A percentile compares a stretch with the other conserved stretches of the same genome.
phyloP scores from a whole-genome alignment of 495 filamentous ascomycete genomes.

The Gamarada debralockiae region DNA sequence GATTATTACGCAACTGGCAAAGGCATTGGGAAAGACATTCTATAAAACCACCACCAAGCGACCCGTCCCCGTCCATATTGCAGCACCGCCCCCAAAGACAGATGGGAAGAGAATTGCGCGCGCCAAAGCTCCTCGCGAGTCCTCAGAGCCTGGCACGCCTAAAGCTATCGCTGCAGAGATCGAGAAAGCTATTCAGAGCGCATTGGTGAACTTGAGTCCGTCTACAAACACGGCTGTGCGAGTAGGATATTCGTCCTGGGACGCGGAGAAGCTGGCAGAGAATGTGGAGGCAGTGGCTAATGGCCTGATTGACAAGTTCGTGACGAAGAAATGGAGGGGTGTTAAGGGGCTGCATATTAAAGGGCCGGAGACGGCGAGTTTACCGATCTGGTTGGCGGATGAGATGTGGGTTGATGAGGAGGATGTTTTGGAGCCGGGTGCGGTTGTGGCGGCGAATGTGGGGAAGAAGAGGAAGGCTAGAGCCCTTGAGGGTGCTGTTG shows the following conservation, averaged over 20 bases:
- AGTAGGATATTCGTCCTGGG: constrained; percentile 68
- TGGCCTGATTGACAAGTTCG: constrained; percentile 67
- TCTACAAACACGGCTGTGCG: constrained; percentile 61
- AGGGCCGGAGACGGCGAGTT: constrained; percentile 74
- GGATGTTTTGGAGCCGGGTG: constrained; percentile 66
- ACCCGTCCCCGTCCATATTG: constrained; percentile 78
- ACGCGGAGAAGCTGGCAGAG: constrained; percentile 67
- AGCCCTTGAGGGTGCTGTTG: constrained; percentile 41
- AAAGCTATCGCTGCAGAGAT: constrained; percentile 65
- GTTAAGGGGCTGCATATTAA: constrained; percentile 85
- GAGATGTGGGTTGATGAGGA: constrained; percentile 83
- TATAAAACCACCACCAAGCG: constrained; percentile 75
- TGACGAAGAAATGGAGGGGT: constrained; percentile 81
- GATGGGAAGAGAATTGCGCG: constrained; percentile 62
- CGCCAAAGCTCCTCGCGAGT: constrained; percentile 40
- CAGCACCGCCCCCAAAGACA: constrained; percentile 54
- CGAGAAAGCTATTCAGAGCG: constrained; percentile 61
- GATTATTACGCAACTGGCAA: constrained; percentile 72
- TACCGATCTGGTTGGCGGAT: constrained; percentile 88
- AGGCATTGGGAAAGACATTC: constrained; percentile 79
- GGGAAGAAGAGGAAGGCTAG: constrained; percentile 63
- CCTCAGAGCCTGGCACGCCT: constrained; percentile 39
- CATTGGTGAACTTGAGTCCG: constrained; percentile 70
- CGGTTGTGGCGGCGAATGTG: constrained; percentile 52
- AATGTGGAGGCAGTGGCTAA: constrained; percentile 72